A percentile compares a stretch with the other conserved stretches of the same genome.
phyloP scores from a whole-genome alignment of 352 stramenopile species.

The Phytophthora macrochlamydospora region DNA sequence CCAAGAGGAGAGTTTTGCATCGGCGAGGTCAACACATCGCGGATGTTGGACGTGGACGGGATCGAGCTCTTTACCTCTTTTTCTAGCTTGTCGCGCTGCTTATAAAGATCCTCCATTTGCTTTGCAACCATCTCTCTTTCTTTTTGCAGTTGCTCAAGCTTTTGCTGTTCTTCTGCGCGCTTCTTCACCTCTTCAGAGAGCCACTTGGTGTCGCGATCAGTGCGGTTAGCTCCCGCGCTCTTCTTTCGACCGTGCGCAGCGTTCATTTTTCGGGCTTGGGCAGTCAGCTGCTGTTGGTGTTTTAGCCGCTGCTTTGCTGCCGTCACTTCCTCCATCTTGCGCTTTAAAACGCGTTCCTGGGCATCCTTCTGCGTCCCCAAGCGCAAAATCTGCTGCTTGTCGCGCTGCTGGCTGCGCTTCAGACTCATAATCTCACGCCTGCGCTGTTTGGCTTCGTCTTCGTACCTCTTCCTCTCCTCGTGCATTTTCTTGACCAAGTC shows the following conservation, averaged over 20 bases:
- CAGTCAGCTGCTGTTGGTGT: constrained; percentile 80
- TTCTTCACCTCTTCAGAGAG: constrained; percentile 87
- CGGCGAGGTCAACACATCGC: constrained; percentile 81
- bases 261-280: constrained; percentile 74
- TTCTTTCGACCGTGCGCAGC: constrained; percentile 60
- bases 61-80: constrained; percentile 72
- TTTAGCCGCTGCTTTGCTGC: constrained; percentile 82
- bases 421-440: constrained; percentile 80
- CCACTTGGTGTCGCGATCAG: constrained; percentile 74
- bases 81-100: constrained; percentile 72
- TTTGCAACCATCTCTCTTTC: constrained; percentile 78
- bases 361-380: constrained; percentile 84
- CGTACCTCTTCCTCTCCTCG: constrained; percentile 81
- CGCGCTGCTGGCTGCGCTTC: constrained; percentile 80
- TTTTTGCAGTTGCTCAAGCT: constrained; percentile 80
- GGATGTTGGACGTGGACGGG: constrained; percentile 65
- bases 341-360: constrained; percentile 86
- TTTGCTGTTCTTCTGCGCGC: constrained; percentile 81
- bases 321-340: constrained; percentile 88
- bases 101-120: constrained; percentile 85
- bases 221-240: constrained; percentile 30
- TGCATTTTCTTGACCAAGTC: constrained; percentile 90
- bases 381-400: constrained; percentile 85
- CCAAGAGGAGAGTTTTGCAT: constrained; percentile 54
- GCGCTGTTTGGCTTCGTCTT: constrained; percentile 81